Evolutionary conservation across 768 basidiomycete genomes (phyloP), one percentile per base, ranked within the genome.

Genomic region (Termitomyces titanicus): DNA sequence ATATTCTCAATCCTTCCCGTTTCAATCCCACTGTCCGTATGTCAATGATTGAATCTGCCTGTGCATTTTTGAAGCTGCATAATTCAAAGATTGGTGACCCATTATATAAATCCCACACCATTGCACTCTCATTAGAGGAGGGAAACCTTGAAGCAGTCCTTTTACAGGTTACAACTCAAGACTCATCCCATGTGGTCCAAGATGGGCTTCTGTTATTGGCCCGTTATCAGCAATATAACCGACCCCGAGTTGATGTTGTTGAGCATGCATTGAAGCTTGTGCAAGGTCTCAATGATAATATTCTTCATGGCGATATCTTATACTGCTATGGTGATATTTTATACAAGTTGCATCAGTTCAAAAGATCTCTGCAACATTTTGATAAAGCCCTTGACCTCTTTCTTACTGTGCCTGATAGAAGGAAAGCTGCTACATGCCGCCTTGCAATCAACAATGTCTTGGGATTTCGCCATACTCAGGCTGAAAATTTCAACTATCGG

Each of bases 121-220:
- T 17, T 35, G 43, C 51, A 18, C 8, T 64, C 9, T 42, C 47
- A 17, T 24, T 13, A 1, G 59, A 61, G 51, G 59, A 63, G 24
- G 38, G 33, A 8, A 64, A 64, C 39, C 45, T 63, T 8, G 58
- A 57, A 18, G 18, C 55, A 4, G 48, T 66, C 2, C 55, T 66
- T 29, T 55, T 65, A 47, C 49, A 50, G 27, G 22, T 22, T 10
- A 57, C 56, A 1, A 45, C 40, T 18, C 44, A 35, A n/a, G 29
- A 33, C 11, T n/a, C n/a, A n/a, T 0, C 45, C 18, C 47, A 54
- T 33, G 15, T 59, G 15, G 29, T 57, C 1, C 35, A 59, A n/a
- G 58, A 63, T 43, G 63, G 56, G 3, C 52, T 64, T 18, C 18
- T 66, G 11, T 22, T 51, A 1, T 59, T 62, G n/a, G 43, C 56